phyloP scores from a whole-genome alignment of 1,284 basidiomycete species.

The Sporisorium iseilematis-ciliati region DNA sequence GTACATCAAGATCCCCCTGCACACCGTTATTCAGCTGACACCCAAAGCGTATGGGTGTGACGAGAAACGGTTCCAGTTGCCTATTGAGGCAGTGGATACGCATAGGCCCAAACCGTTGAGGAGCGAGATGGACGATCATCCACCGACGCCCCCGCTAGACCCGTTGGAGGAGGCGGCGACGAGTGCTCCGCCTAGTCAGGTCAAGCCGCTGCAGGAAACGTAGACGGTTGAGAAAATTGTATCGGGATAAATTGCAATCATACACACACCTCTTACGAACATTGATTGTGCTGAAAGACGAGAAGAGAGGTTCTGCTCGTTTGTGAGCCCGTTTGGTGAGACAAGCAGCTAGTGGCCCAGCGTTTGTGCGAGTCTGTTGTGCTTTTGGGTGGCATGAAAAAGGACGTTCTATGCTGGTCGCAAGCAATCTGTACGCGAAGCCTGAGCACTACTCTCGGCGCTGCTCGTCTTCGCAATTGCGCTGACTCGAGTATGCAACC shows the following conservation, averaged over 20 bases:
- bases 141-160: constrained; percentile 48
- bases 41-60: constrained; percentile 99
- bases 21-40: constrained; percentile 97
- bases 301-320: no score
- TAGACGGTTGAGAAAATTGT: not conserved
- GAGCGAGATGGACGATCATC: constrained; percentile 30
- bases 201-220: constrained; percentile 14
- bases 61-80: constrained; percentile 81
- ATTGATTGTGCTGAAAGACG: not conserved
- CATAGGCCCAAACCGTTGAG: constrained; percentile 63
- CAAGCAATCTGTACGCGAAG: no score
- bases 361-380: no score
- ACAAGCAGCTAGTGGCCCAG: no score
- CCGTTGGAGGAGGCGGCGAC: constrained; percentile 49
- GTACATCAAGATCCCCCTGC: constrained; percentile 88
- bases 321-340: no score
- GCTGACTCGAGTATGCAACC: no score
- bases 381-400: no score
- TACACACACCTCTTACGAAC: constrained; percentile 2
- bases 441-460: no score
- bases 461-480: no score
- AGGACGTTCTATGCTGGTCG: no score
- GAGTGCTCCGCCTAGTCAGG: constrained; percentile 38
- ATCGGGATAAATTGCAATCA: not conserved
- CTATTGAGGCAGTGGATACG: constrained; percentile 69